Percentiles rank a stretch among this genome's conserved stretches.
Evolutionary conservation across 2,329 filamentous ascomycete species (phyloP).

Genomic region (Amylocarpus encephaloides): DNA sequence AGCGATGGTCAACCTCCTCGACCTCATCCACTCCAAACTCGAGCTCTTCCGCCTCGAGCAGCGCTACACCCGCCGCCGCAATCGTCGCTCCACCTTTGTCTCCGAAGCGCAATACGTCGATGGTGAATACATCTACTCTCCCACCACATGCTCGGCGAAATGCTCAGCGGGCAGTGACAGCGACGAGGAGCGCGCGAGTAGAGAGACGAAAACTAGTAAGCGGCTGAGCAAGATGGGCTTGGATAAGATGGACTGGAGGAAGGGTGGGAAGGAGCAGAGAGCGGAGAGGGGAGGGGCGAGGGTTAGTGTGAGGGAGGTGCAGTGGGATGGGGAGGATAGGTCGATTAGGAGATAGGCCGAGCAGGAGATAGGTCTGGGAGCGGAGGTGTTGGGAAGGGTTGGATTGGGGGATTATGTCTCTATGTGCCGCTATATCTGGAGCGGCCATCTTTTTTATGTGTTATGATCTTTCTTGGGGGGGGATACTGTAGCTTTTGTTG

Average conservation of each 20-base stretch:
- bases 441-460: not conserved
- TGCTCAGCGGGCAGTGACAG: constrained; percentile 28
- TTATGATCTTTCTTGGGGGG: not conserved
- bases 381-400: not conserved
- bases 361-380: not conserved
- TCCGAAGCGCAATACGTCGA: constrained; percentile 89
- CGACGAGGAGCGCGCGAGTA: constrained; percentile 13
- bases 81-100: constrained; percentile 80
- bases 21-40: constrained; percentile 61
- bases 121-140: constrained; percentile 83
- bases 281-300: constrained; percentile 9
- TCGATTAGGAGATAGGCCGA: not conserved
- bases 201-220: constrained; percentile 15
- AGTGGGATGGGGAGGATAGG: constrained; percentile 13
- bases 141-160: constrained; percentile 36
- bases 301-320: constrained; percentile 20
- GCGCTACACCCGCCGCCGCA: constrained; percentile 83
- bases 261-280: constrained; percentile 14
- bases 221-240: constrained; percentile 22
- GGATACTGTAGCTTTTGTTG: no score
- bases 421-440: not conserved
- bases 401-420: not conserved
- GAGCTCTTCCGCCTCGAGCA: constrained; percentile 95
- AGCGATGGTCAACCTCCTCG: constrained; percentile 40
- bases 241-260: constrained; percentile 25